Evolutionary conservation across 2,329 filamentous ascomycete genomes (phyloP).

Genomic region (Ceratocystis eucalypticola): DNA sequence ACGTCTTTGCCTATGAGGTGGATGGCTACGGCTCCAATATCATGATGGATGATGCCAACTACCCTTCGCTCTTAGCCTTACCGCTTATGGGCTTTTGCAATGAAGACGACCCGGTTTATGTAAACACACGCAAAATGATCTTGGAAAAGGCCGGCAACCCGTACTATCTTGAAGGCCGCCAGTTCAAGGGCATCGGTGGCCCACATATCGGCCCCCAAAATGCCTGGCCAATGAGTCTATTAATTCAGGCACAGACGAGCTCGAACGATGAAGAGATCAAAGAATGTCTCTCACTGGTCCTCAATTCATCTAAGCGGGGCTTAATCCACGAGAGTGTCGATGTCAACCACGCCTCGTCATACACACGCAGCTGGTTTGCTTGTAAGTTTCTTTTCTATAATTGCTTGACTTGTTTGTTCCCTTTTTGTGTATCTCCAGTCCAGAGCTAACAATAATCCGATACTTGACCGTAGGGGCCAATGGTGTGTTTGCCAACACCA

Average conservation of each 20-base stretch:
- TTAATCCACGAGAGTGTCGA: conserved; percentile 87
- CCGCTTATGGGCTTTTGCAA: conserved; percentile 65
- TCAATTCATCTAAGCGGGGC: conserved; percentile 61
- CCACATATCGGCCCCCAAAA: conserved; percentile 69
- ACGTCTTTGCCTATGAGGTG: conserved; percentile 77
- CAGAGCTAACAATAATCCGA: neutral
- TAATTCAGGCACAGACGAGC: conserved; percentile 82
- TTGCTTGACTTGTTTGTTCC: neutral
- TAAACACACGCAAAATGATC: conserved; percentile 72
- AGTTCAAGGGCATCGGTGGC: conserved; percentile 78
- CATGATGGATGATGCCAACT: conserved; percentile 81
- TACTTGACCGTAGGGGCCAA: conserved; percentile 54
- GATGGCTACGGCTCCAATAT: conserved; percentile 74
- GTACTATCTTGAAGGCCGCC: conserved; percentile 65
- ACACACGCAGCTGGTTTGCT: conserved; percentile 90
- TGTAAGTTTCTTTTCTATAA: conserved; percentile 34
- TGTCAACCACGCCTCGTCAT: conserved; percentile 51
- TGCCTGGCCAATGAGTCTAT: conserved; percentile 92
- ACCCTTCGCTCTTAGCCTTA: conserved; percentile 65
- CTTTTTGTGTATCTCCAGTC: neutral
- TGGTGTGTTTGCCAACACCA: conserved; percentile 84
- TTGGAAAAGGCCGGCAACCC: conserved; percentile 67
- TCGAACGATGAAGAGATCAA: conserved; percentile 72
- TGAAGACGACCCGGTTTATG: conserved; percentile 55
- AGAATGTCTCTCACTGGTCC: conserved; percentile 57